Evolutionary conservation across 208 protist genomes (phyloP), one percentile per base, ranked within the genome.

Genomic region (Leishmania mexicana): DNA sequence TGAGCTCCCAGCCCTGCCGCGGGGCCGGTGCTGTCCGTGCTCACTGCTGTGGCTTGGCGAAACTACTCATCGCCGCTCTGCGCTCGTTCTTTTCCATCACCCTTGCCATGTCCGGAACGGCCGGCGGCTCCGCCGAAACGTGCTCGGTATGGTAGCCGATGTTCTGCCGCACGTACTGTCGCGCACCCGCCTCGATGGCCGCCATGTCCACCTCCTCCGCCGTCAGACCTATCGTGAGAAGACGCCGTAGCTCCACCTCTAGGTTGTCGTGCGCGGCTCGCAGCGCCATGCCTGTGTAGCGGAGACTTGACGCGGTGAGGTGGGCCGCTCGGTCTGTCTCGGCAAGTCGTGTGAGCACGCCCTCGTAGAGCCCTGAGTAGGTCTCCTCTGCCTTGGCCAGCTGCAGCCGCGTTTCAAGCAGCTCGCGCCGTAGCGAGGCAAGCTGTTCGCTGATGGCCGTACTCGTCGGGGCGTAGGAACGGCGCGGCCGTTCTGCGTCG

Each of bases 221-320:
- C 10, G 78, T 90, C 28, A 89, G 84, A 31, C 87, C 88, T 40
- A 95, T 88, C 28, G 84, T 87, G 7, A 97, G 78, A 2, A 96
- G 60, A 28, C 89, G 90, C 13, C 94, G 92, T 67, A 96, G 85
- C 81, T 97, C 91, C 81, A 88, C 88, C 81, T 95, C 93, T 8
- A 97, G 74, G 11, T 86, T 76, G 79, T 96, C 91, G 54, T 93
- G 84, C 19, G 88, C 88, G 70, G 79, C 87, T 49, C 90, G 86
- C 53, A 97, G 88, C n/a, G 92, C 90, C 49, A 97, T 83, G 15
- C 85, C 91, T 35, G 91, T 94, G 87, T 97, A 94, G 53, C 92
- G 94, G 58, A 95, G 70, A 47, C 90, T 83, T 8, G 87, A 85
- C 0, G 92, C 92, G 38, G 85, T 84, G 24, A 84, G 79, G 47